These are phyloP conservation scores for Fusarium austroafricanum DNA, from an alignment of 2,329 filamentous ascomycete genomes.

Conservation along the genomic window DNA sequence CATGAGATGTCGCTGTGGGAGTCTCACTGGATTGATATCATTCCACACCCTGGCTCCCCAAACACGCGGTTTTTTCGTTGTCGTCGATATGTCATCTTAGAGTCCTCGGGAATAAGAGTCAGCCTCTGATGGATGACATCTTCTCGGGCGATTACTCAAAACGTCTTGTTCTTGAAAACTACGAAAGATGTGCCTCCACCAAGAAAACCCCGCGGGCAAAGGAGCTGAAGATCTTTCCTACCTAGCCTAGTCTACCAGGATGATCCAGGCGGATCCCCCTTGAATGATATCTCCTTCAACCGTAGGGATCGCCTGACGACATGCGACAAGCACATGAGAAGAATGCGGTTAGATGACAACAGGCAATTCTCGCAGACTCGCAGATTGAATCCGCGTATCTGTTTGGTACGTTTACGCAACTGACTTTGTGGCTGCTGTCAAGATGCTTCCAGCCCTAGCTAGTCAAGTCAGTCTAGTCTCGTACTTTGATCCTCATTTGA, in stretches of 20 bases:
- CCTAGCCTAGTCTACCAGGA: conserved; percentile 8
- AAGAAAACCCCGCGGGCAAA: conserved; percentile 20
- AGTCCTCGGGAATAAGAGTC: conserved; percentile 4
- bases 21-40: conserved; percentile 28
- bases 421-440: conserved; percentile 24
- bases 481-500: conserved; percentile 25
- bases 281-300: conserved; percentile 31
- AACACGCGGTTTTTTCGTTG: not conserved
- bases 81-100: conserved; percentile 13
- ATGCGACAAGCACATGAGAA: conserved; percentile 10
- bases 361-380: conserved; percentile 18
- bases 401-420: conserved; percentile 26
- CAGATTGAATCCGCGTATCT: conserved; percentile 6
- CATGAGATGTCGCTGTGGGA: conserved; percentile 29
- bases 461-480: conserved; percentile 13
- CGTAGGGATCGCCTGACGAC: conserved; percentile 31
- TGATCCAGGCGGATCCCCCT: conserved; percentile 20
- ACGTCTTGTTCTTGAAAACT: not conserved
- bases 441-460: conserved; percentile 30
- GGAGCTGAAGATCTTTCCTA: conserved; percentile 15
- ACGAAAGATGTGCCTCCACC: not conserved
- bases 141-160: not conserved
- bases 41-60: not conserved
- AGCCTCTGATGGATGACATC: not conserved
- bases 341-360: conserved; percentile 1